Conservation (phyloP, 108 stramenopile species). For the Cyclostephanos invisitatus region DNA sequence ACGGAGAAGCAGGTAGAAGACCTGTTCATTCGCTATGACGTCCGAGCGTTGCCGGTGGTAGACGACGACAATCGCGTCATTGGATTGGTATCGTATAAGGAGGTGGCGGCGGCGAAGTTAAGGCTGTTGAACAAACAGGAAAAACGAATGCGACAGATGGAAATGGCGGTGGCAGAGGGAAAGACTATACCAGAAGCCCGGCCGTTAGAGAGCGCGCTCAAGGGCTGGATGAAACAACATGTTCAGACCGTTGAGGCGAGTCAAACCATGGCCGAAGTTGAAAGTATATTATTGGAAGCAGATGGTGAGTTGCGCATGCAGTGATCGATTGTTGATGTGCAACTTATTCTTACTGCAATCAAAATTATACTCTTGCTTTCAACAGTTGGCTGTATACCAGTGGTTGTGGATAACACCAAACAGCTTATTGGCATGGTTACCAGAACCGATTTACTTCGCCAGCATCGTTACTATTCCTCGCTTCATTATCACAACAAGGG, state of each 20-base stretch:
- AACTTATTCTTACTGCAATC: background rate
- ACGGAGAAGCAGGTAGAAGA: slow-evolving; percentile 87
- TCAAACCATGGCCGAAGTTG: slow-evolving; percentile 83
- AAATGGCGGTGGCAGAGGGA: slow-evolving; percentile 40
- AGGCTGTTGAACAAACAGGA: slow-evolving; percentile 60
- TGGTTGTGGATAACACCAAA: slow-evolving; percentile 73
- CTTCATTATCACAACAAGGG: slow-evolving; percentile 92
- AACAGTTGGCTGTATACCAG: slow-evolving; percentile 80
- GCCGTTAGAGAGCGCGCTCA: slow-evolving; percentile 67
- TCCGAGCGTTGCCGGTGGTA: slow-evolving; percentile 88
- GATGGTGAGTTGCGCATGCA: slow-evolving; percentile 49
- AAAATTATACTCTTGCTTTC: background rate
- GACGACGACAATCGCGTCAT: slow-evolving; percentile 81
- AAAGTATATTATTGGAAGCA: slow-evolving; percentile 74
- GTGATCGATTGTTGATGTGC: background rate
- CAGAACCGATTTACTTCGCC: slow-evolving; percentile 84
- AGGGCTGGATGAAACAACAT: slow-evolving; percentile 92
- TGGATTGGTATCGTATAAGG: slow-evolving; percentile 88
- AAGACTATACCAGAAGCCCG: slow-evolving; percentile 52
- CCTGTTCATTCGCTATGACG: slow-evolving; percentile 80
- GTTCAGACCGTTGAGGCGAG: slow-evolving; percentile 72
- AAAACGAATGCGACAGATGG: slow-evolving; percentile 44
- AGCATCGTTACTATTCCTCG: slow-evolving; percentile 82
- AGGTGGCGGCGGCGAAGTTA: slow-evolving; percentile 83
- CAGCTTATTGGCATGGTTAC: slow-evolving; percentile 87